Evolutionary conservation across 2,329 filamentous ascomycete genomes (phyloP).

Genomic region (Cordyceps javanica): DNA sequence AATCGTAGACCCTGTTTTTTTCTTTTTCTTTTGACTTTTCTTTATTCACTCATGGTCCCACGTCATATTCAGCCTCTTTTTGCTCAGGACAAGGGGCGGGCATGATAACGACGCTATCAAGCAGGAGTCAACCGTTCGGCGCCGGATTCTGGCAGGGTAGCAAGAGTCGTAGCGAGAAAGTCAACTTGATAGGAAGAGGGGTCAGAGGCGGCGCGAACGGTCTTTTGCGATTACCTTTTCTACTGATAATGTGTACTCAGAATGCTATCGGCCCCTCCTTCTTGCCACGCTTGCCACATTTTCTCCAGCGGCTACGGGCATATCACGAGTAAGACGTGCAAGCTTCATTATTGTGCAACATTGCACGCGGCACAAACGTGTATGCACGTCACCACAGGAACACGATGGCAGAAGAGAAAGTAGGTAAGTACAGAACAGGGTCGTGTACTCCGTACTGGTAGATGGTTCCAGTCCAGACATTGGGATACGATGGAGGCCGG

Average conservation of each 20-base stretch:
- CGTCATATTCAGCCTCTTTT: background rate
- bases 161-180: background rate
- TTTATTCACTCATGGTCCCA: background rate
- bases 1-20: background rate
- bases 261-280: background rate
- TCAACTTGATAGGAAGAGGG: background rate
- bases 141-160: background rate
- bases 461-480: no score
- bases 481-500: no score
- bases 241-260: background rate
- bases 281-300: background rate
- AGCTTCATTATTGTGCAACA: constrained; percentile 6
- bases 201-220: background rate
- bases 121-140: background rate
- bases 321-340: background rate
- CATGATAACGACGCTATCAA: background rate
- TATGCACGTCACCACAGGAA: background rate
- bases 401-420: background rate
- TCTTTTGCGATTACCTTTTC: background rate
- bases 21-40: background rate
- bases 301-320: constrained; percentile 1
- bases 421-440: background rate
- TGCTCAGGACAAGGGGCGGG: background rate
- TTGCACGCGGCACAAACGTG: background rate
- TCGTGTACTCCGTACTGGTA: no score